Percentiles rank a stretch among this genome's conserved stretches.
Evolutionary conservation across 768 basidiomycete species (phyloP).

Genomic region (Suillus plorans): DNA sequence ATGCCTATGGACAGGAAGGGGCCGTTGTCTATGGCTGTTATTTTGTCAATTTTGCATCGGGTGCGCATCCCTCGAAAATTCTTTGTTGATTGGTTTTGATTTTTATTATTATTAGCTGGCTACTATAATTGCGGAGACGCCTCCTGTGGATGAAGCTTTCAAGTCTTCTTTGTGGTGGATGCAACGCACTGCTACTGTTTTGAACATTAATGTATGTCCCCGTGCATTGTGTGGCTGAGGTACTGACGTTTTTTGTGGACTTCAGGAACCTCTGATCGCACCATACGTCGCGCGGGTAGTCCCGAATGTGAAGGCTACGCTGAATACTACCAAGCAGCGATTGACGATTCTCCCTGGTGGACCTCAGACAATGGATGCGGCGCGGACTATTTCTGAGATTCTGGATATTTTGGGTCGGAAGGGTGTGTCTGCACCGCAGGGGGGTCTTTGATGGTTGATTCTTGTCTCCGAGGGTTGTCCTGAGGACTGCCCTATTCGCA

Average conservation of each 20-base stretch:
- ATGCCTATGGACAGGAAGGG: constrained; percentile 72
- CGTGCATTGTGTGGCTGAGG: not conserved
- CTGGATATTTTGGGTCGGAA: constrained; percentile 66
- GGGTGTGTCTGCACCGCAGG: constrained; percentile 15
- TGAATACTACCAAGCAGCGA: constrained; percentile 79
- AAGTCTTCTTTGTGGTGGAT: constrained; percentile 87
- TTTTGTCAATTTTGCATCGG: constrained; percentile 79
- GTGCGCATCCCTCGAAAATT: constrained; percentile 42
- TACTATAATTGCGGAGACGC: constrained; percentile 69
- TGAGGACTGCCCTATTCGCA: not conserved
- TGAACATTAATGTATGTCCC: constrained; percentile 65
- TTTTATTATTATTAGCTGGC: constrained; percentile 52
- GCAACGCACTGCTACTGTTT: constrained; percentile 66
- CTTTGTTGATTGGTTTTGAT: constrained; percentile 6
- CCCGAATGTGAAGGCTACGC: constrained; percentile 72
- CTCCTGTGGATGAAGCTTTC: constrained; percentile 78
- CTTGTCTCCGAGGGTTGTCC: not conserved
- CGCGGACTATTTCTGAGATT: constrained; percentile 69
- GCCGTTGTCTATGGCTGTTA: constrained; percentile 80
- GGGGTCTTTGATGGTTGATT: not conserved
- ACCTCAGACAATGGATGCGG: constrained; percentile 63
- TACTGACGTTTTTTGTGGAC: not conserved
- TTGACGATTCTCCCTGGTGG: constrained; percentile 75
- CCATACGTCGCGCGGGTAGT: constrained; percentile 82
- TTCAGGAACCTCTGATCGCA: constrained; percentile 75